Percentiles rank a stretch among this genome's conserved stretches.
These are phyloP conservation scores for Guadua angustifolia DNA, from an alignment of 176 grass and related monocot genomes.

Conservation along the genomic window DNA sequence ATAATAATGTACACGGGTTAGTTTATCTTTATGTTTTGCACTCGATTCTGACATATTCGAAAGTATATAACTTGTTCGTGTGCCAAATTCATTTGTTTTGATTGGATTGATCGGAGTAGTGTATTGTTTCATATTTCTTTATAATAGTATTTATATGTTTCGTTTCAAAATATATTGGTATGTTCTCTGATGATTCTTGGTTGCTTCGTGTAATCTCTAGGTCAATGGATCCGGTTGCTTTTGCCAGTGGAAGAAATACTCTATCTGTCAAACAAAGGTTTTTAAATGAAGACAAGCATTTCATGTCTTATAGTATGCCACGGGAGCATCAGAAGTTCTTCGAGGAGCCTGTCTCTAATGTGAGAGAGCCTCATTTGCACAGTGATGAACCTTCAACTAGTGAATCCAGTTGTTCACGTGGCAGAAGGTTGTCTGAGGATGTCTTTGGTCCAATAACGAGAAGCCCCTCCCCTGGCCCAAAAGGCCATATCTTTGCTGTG, in stretches of 20 bases:
- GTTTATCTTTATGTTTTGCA: slow-evolving; percentile 12
- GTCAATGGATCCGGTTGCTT: slow-evolving; percentile 51
- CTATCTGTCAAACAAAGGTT: slow-evolving; percentile 42
- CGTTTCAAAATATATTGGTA: slow-evolving; percentile 15
- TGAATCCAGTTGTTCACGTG: slow-evolving; percentile 47
- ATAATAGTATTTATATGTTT: slow-evolving; percentile 26
- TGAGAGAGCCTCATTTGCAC: slow-evolving; percentile 54
- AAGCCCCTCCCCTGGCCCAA: slow-evolving; percentile 55
- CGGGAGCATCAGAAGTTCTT: slow-evolving; percentile 53
- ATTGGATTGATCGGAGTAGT: slow-evolving; percentile 22
- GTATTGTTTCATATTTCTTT: not conserved
- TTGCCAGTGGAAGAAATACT: slow-evolving; percentile 52
- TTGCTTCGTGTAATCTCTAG: slow-evolving; percentile 46
- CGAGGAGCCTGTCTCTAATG: slow-evolving; percentile 43
- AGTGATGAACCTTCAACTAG: slow-evolving; percentile 51
- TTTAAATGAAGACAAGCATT: slow-evolving; percentile 53
- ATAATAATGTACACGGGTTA: not conserved
- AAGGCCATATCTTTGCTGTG: slow-evolving; percentile 46
- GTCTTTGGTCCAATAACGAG: slow-evolving; percentile 60
- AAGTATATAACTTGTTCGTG: not conserved
- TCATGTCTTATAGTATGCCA: slow-evolving; percentile 54
- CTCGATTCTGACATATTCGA: not conserved
- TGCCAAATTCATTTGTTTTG: slow-evolving; percentile 13
- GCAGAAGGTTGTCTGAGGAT: slow-evolving; percentile 60
- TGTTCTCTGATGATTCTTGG: slow-evolving; percentile 25